phyloP scores from a whole-genome alignment of 352 stramenopile genomes.

The Phytophthora podocarpi region DNA sequence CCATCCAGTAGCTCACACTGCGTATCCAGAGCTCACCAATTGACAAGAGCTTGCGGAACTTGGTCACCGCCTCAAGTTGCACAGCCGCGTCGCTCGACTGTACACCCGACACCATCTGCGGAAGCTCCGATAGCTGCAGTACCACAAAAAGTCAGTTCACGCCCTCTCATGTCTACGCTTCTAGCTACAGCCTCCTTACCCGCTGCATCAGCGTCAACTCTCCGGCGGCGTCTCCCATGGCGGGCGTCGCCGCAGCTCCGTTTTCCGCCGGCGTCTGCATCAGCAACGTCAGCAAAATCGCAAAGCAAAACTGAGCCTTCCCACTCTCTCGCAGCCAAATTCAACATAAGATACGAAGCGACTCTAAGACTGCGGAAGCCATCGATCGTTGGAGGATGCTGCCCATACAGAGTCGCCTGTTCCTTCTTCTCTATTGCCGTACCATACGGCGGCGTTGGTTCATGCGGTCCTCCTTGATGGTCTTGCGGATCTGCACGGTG shows the following conservation, averaged over 20 bases:
- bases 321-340: background rate
- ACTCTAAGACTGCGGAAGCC: background rate
- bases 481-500: slow-evolving; percentile 87
- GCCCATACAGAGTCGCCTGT: background rate
- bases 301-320: too few species aligned
- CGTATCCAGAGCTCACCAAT: slow-evolving; percentile 80
- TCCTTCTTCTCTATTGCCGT: slow-evolving; percentile 2
- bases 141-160: slow-evolving; percentile 20
- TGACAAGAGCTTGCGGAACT: slow-evolving; percentile 98
- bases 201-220: slow-evolving; percentile 62
- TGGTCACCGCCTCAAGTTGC: slow-evolving; percentile 97
- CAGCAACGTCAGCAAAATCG: too few species aligned
- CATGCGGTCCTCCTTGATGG: slow-evolving; percentile 81
- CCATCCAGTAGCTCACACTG: background rate
- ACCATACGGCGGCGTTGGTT: slow-evolving; percentile 82
- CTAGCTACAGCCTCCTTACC: slow-evolving; percentile 30
- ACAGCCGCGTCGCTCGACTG: slow-evolving; percentile 90
- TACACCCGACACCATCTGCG: slow-evolving; percentile 94
- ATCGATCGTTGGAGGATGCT: background rate
- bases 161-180: slow-evolving; percentile 9
- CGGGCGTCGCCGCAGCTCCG: slow-evolving; percentile 14
- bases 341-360: slow-evolving; percentile 14
- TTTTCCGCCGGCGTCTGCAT: slow-evolving; percentile 28
- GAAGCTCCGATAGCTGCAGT: slow-evolving; percentile 92
- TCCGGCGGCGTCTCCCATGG: slow-evolving; percentile 41